Evolutionary conservation across 2,329 filamentous ascomycete genomes (phyloP), one percentile per base, ranked within the genome.

Genomic region (Botrytis fragariae): DNA sequence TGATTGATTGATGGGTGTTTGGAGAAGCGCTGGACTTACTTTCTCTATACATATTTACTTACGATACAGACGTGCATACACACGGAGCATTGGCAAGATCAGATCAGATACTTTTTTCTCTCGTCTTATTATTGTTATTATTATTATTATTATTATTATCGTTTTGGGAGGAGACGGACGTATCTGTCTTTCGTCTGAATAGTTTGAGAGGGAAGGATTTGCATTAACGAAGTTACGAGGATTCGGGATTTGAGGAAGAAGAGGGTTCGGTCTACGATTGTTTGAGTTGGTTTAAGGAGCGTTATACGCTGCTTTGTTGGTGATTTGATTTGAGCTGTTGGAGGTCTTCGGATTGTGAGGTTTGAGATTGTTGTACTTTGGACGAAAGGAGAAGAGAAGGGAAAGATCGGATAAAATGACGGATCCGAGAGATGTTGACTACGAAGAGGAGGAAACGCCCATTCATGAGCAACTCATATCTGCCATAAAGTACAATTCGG

Each of bases 361-460:
- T 18, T 62, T 62, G 60, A 8, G 1, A n/a, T n/a, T 5, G 14
- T n/a, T 16, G 2, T n/a, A 25, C 9, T 37, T 1, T 10, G 63
- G 63, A 51, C 32, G 44, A 51, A 20, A 63, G 32, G 60, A 62
- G 4, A n/a, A 22, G 20, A 12, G 14, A 39, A 25, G 35, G 35
- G 32, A 62, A 39, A 42, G 48, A 57, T 68, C 18, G 14, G 48
- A 68, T 57, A 57, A 68, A 18, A 68, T 68, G 65, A 18, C 48
- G 37, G 65, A 68, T 57, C 65, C 65, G 37, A 57, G 65, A 69
- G 74, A 72, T 74, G 73, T 76, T 74, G 29, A 60, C 4, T 48
- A 68, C n/a, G 48, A 68, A 61, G 59, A 62, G 65, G 37, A 35
- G 32, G 32, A 35, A 35, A 35, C 32, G 32, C 32, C 32, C 32